A percentile compares a stretch with the other conserved stretches of the same genome.
These are phyloP conservation scores for Dorcoceras hygrometricum DNA, from an alignment of 257 asterid genomes.

Conservation along the genomic window DNA sequence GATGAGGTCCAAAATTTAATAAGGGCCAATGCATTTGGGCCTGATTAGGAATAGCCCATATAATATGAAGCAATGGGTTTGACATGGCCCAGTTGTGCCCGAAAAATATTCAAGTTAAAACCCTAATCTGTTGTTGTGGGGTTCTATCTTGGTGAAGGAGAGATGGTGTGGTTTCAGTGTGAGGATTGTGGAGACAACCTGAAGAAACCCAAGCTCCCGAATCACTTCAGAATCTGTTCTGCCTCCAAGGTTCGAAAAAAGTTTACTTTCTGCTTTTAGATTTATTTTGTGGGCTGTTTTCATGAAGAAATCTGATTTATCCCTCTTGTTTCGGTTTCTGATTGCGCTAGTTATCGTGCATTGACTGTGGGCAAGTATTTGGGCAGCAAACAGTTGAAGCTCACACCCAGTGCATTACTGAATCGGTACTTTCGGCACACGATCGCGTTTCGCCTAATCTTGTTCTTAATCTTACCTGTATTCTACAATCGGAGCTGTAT, in stretches of 20 bases:
- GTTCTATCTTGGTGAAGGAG: slow-evolving; percentile 10
- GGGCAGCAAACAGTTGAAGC: slow-evolving; percentile 64
- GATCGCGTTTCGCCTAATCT: background rate
- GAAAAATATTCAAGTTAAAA: no score
- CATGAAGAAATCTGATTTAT: background rate
- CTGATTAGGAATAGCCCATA: background rate
- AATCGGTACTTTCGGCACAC: slow-evolving; percentile 51
- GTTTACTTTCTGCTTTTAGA: background rate
- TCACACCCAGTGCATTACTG: slow-evolving; percentile 90
- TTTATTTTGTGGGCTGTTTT: background rate
- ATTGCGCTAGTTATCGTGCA: slow-evolving; percentile 66
- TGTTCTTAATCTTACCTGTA: background rate
- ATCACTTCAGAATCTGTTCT: slow-evolving; percentile 82
- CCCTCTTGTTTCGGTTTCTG: slow-evolving; percentile 8
- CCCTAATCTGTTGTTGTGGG: background rate
- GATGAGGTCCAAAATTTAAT: no score
- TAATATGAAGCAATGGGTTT: background rate
- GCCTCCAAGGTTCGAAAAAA: slow-evolving; percentile 59
- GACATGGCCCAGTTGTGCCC: background rate
- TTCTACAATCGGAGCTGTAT: slow-evolving; percentile 1
- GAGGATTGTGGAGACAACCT: slow-evolving; percentile 96
- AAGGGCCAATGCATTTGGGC: background rate
- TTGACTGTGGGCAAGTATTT: slow-evolving; percentile 85
- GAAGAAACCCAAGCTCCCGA: slow-evolving; percentile 86
- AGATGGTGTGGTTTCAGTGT: slow-evolving; percentile 99